Evolutionary conservation across 805 yeast genomes (phyloP).

Genomic region (Ogataea henricii): DNA sequence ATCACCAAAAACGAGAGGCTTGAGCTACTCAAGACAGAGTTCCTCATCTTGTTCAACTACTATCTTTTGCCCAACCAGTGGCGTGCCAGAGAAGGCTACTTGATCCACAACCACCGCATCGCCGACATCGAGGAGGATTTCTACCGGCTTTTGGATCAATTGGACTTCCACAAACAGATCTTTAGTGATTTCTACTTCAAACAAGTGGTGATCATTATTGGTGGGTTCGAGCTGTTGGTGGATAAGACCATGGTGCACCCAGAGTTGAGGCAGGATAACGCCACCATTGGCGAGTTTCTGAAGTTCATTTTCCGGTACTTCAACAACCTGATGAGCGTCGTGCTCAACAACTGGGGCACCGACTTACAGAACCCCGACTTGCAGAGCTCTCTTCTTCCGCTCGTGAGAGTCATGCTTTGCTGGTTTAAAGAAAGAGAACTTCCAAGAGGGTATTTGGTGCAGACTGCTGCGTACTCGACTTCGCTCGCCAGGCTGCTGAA

Average conservation of each 20-base stretch:
- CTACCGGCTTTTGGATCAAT: conserved; percentile 25
- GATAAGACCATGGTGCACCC: conserved; percentile 28
- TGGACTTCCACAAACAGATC: conserved; percentile 37
- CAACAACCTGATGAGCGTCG: conserved; percentile 33
- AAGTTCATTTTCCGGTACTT: conserved; percentile 45
- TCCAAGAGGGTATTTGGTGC: conserved; percentile 36
- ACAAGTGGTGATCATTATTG: conserved; percentile 39
- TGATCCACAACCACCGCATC: conserved; percentile 35
- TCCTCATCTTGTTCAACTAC: conserved; percentile 36
- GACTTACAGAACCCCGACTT: conserved; percentile 22
- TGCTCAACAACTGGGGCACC: conserved; percentile 26
- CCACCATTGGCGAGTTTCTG: conserved; percentile 35
- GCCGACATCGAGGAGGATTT: conserved; percentile 36
- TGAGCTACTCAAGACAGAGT: conserved; percentile 34
- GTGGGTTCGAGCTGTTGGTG: conserved; percentile 39
- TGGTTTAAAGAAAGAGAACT: conserved; percentile 58
- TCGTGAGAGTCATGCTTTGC: conserved; percentile 51
- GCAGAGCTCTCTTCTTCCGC: conserved; percentile 36
- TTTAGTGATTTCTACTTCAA: conserved; percentile 39
- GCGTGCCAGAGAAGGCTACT: conserved; percentile 31
- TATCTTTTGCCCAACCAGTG: conserved; percentile 45
- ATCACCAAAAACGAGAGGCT: conserved; percentile 38
- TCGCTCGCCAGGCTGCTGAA: conserved; percentile 26
- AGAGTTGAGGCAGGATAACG: conserved; percentile 27
- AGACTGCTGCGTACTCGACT: conserved; percentile 20